A percentile compares a stretch with the other conserved stretches of the same genome.
phyloP scores from a whole-genome alignment of 2,329 filamentous ascomycete species.

The Colletotrichum tropicale region DNA sequence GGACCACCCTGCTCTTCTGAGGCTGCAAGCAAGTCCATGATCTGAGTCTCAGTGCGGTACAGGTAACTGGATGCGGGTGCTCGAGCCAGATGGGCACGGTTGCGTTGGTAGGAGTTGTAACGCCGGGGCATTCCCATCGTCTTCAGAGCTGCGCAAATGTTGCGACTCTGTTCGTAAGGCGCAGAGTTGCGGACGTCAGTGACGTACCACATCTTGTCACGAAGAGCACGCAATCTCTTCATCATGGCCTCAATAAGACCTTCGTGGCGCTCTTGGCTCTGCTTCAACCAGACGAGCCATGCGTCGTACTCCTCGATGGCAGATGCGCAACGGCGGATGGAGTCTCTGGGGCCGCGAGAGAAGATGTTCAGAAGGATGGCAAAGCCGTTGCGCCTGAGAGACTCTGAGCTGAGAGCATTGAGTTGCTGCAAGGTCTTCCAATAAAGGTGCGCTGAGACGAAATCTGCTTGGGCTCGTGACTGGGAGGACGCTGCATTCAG shows the following conservation, averaged over 20 bases:
- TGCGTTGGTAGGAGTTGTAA: constrained; percentile 55
- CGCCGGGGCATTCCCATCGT: constrained; percentile 79
- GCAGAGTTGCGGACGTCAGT: constrained; percentile 91
- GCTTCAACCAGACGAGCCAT: constrained; percentile 84
- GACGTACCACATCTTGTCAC: constrained; percentile 99
- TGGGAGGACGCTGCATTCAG: constrained; percentile 77
- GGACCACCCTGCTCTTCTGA: constrained; percentile 84
- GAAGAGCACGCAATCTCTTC: constrained; percentile 72
- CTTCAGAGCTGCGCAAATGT: constrained; percentile 86
- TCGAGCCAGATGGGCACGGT: constrained; percentile 50
- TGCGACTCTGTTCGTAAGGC: constrained; percentile 84
- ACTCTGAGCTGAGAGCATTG: constrained; percentile 63
- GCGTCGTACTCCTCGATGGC: constrained; percentile 81
- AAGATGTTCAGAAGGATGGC: constrained; percentile 76
- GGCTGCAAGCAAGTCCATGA: constrained; percentile 86
- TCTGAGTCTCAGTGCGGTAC: constrained; percentile 81
- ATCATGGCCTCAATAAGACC: constrained; percentile 77
- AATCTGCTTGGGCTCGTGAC: constrained; percentile 80
- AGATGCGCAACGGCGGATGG: constrained; percentile 70
- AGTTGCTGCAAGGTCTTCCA: constrained; percentile 83
- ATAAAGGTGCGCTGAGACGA: constrained; percentile 82
- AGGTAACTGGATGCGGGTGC: constrained; percentile 66
- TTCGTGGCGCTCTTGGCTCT: constrained; percentile 80
- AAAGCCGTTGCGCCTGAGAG: constrained; percentile 70
- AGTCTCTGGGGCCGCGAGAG: constrained; percentile 72